These are phyloP conservation scores for Dioszegia aurantiaca DNA, from an alignment of 768 basidiomycete species.

Conservation along the genomic window DNA sequence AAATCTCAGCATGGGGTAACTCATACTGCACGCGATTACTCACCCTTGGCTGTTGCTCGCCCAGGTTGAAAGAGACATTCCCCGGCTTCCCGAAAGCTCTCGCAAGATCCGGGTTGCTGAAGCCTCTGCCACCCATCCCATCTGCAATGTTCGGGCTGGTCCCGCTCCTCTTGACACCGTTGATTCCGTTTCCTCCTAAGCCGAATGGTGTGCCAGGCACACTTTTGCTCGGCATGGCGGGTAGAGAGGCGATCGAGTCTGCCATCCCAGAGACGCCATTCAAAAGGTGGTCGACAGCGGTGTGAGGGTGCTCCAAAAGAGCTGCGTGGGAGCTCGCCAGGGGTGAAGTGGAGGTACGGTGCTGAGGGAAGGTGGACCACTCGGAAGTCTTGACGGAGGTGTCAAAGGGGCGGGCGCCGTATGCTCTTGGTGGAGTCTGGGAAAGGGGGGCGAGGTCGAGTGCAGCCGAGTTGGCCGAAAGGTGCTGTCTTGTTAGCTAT, in stretches of 20 bases:
- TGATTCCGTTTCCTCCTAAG: conserved; percentile 25
- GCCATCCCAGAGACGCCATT: conserved; percentile 40
- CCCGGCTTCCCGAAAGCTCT: conserved; percentile 50
- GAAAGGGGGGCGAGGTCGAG: conserved; percentile 86
- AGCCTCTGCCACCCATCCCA: conserved; percentile 44
- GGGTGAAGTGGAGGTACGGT: conserved; percentile 33
- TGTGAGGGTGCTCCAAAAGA: conserved; percentile 22
- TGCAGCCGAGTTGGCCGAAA: conserved; percentile 85
- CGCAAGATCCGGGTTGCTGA: conserved; percentile 53
- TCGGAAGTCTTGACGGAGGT: conserved; percentile 64
- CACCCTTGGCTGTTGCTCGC: conserved; percentile 34
- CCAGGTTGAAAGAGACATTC: conserved; percentile 34
- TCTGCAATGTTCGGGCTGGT: conserved; percentile 25
- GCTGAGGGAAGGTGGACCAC: conserved; percentile 79
- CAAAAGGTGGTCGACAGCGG: conserved; percentile 12
- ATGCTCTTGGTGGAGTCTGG: conserved; percentile 66
- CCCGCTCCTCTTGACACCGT: conserved; percentile 31
- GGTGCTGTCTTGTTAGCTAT: conserved; percentile 53
- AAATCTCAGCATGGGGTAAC: conserved; percentile 8
- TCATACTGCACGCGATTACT: conserved; percentile 9
- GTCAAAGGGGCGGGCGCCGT: conserved; percentile 60
- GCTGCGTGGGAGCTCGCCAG: conserved; percentile 23
- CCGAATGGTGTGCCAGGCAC: conserved; percentile 53
- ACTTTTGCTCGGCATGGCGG: conserved; percentile 51
- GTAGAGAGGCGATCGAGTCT: conserved; percentile 49